Percentiles rank a stretch among this genome's conserved stretches.
These are phyloP conservation scores for Taxawa tesnikishii DNA, from an alignment of 2,329 filamentous ascomycete genomes.

Conservation along the genomic window DNA sequence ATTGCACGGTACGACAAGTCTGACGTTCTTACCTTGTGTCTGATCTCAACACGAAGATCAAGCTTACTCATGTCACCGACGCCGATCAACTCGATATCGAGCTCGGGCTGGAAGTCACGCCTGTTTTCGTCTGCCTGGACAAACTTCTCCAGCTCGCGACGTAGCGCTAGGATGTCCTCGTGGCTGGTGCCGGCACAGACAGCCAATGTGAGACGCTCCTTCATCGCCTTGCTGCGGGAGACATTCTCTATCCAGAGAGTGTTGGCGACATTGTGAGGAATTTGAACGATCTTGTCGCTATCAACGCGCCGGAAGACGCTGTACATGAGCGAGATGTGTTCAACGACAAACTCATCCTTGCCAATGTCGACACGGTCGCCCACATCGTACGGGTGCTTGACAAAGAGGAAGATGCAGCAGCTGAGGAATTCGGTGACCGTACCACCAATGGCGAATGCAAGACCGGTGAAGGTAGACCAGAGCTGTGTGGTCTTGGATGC, in stretches of 20 bases:
- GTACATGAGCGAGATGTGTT: slow-evolving; percentile 21
- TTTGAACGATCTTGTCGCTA: slow-evolving; percentile 17
- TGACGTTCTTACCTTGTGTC: slow-evolving; percentile 15
- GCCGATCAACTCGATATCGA: slow-evolving; percentile 20
- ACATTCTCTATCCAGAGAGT: slow-evolving; percentile 26
- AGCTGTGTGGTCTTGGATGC: slow-evolving; percentile 13
- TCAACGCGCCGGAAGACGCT: slow-evolving; percentile 19
- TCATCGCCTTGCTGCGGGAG: slow-evolving; percentile 21
- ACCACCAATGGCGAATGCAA: slow-evolving; percentile 70
- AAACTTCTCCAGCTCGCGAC: slow-evolving; percentile 17
- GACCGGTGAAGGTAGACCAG: slow-evolving; percentile 13
- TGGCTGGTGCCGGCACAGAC: slow-evolving; percentile 17
- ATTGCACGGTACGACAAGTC: slow-evolving; percentile 1
- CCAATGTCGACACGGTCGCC: slow-evolving; percentile 20
- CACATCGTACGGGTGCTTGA: slow-evolving; percentile 71
- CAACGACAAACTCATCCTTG: slow-evolving; percentile 16
- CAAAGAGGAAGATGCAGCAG: slow-evolving; percentile 90
- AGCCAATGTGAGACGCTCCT: slow-evolving; percentile 19
- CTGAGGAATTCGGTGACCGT: slow-evolving; percentile 84
- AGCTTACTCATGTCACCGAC: slow-evolving; percentile 19
- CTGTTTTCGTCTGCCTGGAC: slow-evolving; percentile 20
- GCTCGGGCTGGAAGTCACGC: slow-evolving; percentile 19
- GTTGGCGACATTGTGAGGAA: slow-evolving; percentile 23
- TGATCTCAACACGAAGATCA: slow-evolving; percentile 19
- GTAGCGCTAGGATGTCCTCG: slow-evolving; percentile 19